phyloP scores from a whole-genome alignment of 495 filamentous ascomycete genomes.

The Copromyces sp. region DNA sequence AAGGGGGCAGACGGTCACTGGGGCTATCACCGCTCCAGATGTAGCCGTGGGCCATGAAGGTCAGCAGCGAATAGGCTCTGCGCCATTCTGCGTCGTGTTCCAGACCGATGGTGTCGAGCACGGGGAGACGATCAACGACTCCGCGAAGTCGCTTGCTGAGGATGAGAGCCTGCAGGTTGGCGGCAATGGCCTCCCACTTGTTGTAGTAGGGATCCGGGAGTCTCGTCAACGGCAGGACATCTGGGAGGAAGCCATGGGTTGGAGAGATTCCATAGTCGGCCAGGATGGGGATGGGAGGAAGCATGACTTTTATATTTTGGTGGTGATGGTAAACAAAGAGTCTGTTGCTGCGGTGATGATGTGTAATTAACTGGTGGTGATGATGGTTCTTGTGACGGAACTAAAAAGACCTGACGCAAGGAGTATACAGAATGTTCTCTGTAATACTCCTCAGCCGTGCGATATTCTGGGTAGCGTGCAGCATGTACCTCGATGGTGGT shows the following conservation, averaged over 20 bases:
- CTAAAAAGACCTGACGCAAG: conserved; percentile 47
- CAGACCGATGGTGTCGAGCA: conserved; percentile 72
- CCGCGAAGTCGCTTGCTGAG: conserved; percentile 69
- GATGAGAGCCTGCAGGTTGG: conserved; percentile 79
- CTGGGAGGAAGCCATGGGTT: conserved; percentile 78
- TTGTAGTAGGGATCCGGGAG: conserved; percentile 85
- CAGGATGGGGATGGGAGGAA: conserved; percentile 67
- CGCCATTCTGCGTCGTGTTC: conserved; percentile 81
- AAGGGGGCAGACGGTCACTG: conserved; percentile 68
- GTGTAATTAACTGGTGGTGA: not conserved
- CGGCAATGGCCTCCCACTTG: conserved; percentile 77
- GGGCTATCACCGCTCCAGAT: conserved; percentile 89
- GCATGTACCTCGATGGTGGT: conserved; percentile 18
- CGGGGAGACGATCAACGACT: conserved; percentile 65
- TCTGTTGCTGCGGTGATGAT: not conserved
- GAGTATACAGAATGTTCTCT: conserved; percentile 47
- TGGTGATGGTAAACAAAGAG: not conserved
- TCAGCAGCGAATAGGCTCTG: conserved; percentile 77
- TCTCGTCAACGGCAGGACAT: conserved; percentile 64
- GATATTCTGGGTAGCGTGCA: conserved; percentile 20
- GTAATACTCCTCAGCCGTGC: conserved; percentile 55
- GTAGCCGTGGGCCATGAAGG: conserved; percentile 84
- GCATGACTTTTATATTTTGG: conserved; percentile 45
- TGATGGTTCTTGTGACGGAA: conserved; percentile 11
- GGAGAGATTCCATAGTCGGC: conserved; percentile 83